Evolutionary conservation across 2,329 filamentous ascomycete genomes (phyloP), one percentile per base, ranked within the genome.

Genomic region (Pestalotiopsis fici): DNA sequence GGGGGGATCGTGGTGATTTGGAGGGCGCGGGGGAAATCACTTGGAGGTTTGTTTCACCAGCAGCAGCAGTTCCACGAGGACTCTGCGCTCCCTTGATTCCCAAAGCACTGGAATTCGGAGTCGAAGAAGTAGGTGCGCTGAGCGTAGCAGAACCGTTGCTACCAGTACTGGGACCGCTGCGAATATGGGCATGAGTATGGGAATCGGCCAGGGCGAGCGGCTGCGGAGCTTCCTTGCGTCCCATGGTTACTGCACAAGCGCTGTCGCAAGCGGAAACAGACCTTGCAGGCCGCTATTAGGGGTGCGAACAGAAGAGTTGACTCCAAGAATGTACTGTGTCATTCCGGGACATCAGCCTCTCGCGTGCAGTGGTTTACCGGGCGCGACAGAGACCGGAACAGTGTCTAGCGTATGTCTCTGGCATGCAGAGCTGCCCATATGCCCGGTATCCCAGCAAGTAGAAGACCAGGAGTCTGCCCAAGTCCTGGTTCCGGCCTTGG

Each of bases 151-250:
- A 39, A 4, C 55, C 64, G 57, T 61, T 39, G 43, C 28, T 60
- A 25, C 37, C 18, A 21, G 25, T 37, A 39, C 57, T 64, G 50
- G 54, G 57, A 27, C 75, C 73, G 67, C 75, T 75, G 65, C 75
- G 73, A 68, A 80, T 76, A 75, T 73, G 74, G 74, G 72, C 69
- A 64, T 74, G 75, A 70, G 76, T 75, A 68, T 78, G 74, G 71
- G 78, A 77, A 72, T 81, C 81, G 74, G 82, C 80, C 78, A 88
- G 81, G 76, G 83, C 79, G 79, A 88, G 83, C 79, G 87, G 86
- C 81, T 88, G 83, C 72, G 86, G 87, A 79, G 83, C 85, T 75
- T 84, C 80, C 79, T 87, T 89, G 78, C 86, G 87, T 80, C 83
- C 86, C 86, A 88, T 88, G 71, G 68, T 65, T 65, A 54, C 50